Percentiles rank a stretch among this genome's conserved stretches.
These are phyloP conservation scores for Saccharomycopsis selenospora DNA, from an alignment of 805 yeast species.

Conservation along the genomic window DNA sequence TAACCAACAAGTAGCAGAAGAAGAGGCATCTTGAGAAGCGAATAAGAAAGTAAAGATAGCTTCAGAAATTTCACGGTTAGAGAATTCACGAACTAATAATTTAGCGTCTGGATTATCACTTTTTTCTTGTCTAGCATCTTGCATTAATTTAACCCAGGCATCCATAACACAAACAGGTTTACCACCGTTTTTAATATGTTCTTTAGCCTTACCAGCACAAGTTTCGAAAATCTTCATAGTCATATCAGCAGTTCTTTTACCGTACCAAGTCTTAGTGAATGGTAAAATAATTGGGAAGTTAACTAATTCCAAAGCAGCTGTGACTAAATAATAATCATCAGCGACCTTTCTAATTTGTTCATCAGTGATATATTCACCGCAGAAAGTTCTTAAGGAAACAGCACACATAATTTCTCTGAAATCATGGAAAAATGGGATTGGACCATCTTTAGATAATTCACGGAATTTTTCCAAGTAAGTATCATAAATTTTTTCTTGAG, in stretches of 20 bases:
- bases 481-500: constrained; percentile 79
- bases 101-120: constrained; percentile 46
- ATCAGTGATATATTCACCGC: constrained; percentile 91
- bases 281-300: constrained; percentile 97
- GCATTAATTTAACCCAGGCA: constrained; percentile 87
- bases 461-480: constrained; percentile 64
- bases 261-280: constrained; percentile 97
- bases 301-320: constrained; percentile 94
- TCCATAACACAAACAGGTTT: constrained; percentile 87
- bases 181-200: constrained; percentile 69
- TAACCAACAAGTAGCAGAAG: constrained; percentile 96
- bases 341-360: constrained; percentile 84
- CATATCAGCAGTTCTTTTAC: constrained; percentile 85
- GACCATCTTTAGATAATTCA: constrained; percentile 51
- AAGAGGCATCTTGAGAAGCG: constrained; percentile 97
- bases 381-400: constrained; percentile 82
- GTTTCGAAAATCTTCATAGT: constrained; percentile 86
- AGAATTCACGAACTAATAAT: constrained; percentile 68
- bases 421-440: constrained; percentile 78
- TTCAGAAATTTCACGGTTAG: constrained; percentile 89
- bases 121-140: constrained; percentile 43
- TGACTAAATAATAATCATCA: constrained; percentile 84
- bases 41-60: constrained; percentile 93
- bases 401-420: constrained; percentile 97
- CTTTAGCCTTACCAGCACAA: constrained; percentile 86